Percentiles rank a stretch among this genome's conserved stretches.
Conservation (phyloP, 257 asterid genomes). For the Jasminum sambac region DNA sequence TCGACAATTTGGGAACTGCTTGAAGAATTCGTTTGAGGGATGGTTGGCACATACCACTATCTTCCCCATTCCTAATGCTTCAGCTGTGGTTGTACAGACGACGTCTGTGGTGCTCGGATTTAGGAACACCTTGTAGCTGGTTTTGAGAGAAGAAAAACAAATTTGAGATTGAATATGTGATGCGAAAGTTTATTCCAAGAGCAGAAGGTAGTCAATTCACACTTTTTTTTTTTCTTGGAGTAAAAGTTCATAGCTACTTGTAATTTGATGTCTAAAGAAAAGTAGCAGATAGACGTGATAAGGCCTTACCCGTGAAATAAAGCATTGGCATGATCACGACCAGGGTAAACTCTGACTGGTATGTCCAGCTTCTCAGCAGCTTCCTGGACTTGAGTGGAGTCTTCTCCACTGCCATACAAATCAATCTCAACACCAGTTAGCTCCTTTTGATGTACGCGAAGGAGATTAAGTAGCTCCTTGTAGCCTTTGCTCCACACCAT, state of each 20-base stretch:
- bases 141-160: constrained; percentile 16
- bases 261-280: neutral
- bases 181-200: neutral
- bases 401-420: constrained; percentile 94
- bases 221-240: neutral
- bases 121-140: constrained; percentile 86
- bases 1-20: constrained; percentile 93
- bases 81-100: constrained; percentile 97
- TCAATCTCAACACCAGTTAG: constrained; percentile 72
- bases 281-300: neutral
- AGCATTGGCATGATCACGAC: constrained; percentile 92
- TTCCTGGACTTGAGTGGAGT: constrained; percentile 69
- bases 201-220: too few relatives aligned
- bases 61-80: constrained; percentile 97
- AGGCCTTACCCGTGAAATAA: constrained; percentile 84
- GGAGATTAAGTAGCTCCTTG: constrained; percentile 81
- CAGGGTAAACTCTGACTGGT: constrained; percentile 77
- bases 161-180: constrained; percentile 14
- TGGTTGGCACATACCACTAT: constrained; percentile 93
- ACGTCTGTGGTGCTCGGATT: constrained; percentile 99
- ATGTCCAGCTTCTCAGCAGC: constrained; percentile 68
- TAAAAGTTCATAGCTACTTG: neutral
- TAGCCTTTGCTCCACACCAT: constrained; percentile 99
- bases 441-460: constrained; percentile 72
- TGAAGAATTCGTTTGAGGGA: constrained; percentile 95